Base-by-base conservation (phyloP, 306 rosid species). In the Medicago ruthenica region DNA sequence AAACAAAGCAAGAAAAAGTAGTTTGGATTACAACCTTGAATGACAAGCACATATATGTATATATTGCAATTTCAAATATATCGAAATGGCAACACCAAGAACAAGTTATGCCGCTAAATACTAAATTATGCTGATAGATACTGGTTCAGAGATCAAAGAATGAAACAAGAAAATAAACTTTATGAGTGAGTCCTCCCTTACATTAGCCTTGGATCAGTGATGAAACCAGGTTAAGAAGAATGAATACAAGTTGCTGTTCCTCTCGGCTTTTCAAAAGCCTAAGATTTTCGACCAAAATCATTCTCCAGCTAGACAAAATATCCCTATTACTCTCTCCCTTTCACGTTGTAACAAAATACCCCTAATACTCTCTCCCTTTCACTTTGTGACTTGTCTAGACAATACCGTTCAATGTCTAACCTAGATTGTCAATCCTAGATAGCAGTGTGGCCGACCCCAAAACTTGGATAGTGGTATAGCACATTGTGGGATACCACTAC, bases 21-120 rank as follows among this genome's bases (percentile, higher is more conserved):
- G 55, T 66, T 78, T 18, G 72, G 39, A 22, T 57, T 55, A 66
- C 71, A 83, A 68, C 42, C 55, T 63, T 71, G 22, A 21, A 20
- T 63, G 53, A 18, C 31, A 55, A 67, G 71, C 64, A 77, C 62
- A 58, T 21, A 24, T 11, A 27, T 3, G 31, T 27, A 21, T 21
- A 57, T 18, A 79, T 36, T 74, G 50, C 66, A 71, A 47, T 12
- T 24, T 48, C n/a, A 57, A 59, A 16, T 22, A 66, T 66, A 58
- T 65, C 47, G 44, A n/a, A 51, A 51, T 51, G 7, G 21, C 73
- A 78, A 10, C 11, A 18, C n/a, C 63, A 61, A 66, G 63, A 66
- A 67, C 47, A 62, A 34, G 53, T 55, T 58, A 57, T 67, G 48
- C 34, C 31, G 68, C 71, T 16, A 74, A 61, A 75, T 39, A 51